Conservation (phyloP, 2,329 filamentous ascomycete genomes). For the Diplocarpon mali region DNA sequence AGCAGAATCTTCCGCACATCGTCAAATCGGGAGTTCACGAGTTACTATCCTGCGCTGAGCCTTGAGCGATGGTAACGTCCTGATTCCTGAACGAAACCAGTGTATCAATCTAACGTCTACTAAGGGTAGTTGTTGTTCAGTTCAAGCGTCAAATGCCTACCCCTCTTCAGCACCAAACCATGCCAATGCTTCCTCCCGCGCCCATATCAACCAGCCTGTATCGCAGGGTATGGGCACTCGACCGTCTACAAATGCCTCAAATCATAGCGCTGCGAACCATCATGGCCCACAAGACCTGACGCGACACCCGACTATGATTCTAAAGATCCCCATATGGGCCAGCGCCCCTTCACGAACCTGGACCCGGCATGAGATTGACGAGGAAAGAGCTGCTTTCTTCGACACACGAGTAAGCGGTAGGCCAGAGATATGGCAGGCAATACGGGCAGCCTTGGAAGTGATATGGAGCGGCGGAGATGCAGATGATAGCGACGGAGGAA, state of each 20-base stretch:
- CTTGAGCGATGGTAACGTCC: too few species aligned
- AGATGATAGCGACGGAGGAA: constrained; percentile 29
- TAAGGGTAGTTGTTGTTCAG: too few species aligned
- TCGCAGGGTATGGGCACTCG: constrained; percentile 17
- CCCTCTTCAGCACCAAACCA: not conserved
- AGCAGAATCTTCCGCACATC: too few species aligned
- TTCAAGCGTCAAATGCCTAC: too few species aligned
- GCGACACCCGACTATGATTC: constrained; percentile 59
- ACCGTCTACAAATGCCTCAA: constrained; percentile 16
- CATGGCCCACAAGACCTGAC: constrained; percentile 29
- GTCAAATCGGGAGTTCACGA: too few species aligned
- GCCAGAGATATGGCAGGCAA: constrained; percentile 67
- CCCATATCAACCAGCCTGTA: constrained; percentile 33
- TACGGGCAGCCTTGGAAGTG: constrained; percentile 56
- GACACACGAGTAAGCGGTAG: constrained; percentile 76
- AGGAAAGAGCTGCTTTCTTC: constrained; percentile 75
- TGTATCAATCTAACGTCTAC: too few species aligned
- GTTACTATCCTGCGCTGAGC: too few species aligned
- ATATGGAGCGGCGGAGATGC: constrained; percentile 40
- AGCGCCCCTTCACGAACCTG: constrained; percentile 48
- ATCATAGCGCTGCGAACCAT: constrained; percentile 6
- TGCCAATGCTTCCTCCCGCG: constrained; percentile 37
- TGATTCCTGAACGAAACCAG: too few species aligned
- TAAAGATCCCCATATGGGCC: constrained; percentile 55
- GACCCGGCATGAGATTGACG: constrained; percentile 57